A percentile compares a stretch with the other conserved stretches of the same genome.
phyloP scores from a whole-genome alignment of 23 red algal species.

The Gracilaria vermiculophylla region DNA sequence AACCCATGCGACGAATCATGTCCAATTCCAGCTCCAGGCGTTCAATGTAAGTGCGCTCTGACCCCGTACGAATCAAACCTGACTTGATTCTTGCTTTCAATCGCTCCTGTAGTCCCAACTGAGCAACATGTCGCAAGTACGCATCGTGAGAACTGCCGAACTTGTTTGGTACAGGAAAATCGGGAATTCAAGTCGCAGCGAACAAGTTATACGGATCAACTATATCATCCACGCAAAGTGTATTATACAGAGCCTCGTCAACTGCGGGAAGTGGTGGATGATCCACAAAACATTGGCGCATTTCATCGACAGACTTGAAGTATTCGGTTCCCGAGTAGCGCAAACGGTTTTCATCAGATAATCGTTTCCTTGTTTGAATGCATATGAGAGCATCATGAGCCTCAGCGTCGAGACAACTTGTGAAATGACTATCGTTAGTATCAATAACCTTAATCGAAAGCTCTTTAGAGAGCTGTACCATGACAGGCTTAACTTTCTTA shows the following conservation, averaged over 20 bases:
- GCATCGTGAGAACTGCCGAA: slow-evolving; percentile 38
- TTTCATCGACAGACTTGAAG: slow-evolving; percentile 87
- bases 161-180: slow-evolving; percentile 69
- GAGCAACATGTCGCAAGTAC: slow-evolving; percentile 46
- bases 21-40: slow-evolving; percentile 84
- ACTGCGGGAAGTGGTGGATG: slow-evolving; percentile 43
- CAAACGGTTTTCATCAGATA: slow-evolving; percentile 81
- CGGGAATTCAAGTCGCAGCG: slow-evolving; percentile 79
- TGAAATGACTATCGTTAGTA: slow-evolving; percentile 98
- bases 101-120: slow-evolving; percentile 14
- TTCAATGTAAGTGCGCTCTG: slow-evolving; percentile 60
- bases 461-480: slow-evolving; percentile 62
- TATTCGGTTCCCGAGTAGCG: slow-evolving; percentile 90
- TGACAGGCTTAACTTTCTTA: slow-evolving; percentile 62
- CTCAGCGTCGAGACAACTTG: slow-evolving; percentile 67
- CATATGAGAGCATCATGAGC: slow-evolving; percentile 94
- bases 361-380: slow-evolving; percentile 86
- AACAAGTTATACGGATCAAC: slow-evolving; percentile 78
- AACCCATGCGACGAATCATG: slow-evolving; percentile 83
- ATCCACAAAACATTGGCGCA: slow-evolving; percentile 78
- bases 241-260: slow-evolving; percentile 76
- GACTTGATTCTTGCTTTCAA: slow-evolving; percentile 25
- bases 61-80: not conserved
- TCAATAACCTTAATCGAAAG: slow-evolving; percentile 81
- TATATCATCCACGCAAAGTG: slow-evolving; percentile 71